Conservation (phyloP, 2,329 filamentous ascomycete genomes). For the Leptographium lundbergii region DNA sequence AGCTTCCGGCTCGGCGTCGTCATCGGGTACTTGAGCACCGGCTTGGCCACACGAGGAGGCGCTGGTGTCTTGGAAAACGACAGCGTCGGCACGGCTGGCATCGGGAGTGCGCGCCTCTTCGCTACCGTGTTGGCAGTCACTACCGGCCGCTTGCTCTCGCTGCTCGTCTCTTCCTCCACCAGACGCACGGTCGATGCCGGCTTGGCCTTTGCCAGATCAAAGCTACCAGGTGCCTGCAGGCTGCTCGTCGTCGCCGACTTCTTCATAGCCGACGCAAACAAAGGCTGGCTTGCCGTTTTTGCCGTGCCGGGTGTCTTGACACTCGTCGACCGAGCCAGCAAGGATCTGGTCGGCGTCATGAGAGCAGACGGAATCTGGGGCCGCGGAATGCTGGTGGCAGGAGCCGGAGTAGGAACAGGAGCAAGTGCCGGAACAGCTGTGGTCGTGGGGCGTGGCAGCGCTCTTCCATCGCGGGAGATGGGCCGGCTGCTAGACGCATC, state of each 20-base stretch:
- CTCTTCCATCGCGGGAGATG: constrained; percentile 35
- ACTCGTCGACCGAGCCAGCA: constrained; percentile 47
- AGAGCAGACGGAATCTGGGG: constrained; percentile 42
- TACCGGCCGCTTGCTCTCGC: background rate
- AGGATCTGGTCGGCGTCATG: constrained; percentile 69
- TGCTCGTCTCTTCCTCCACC: background rate
- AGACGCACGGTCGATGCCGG: constrained; percentile 5
- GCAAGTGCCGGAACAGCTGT: constrained; percentile 8
- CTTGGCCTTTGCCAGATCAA: constrained; percentile 20
- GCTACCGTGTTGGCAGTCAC: constrained; percentile 8
- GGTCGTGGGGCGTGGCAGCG: constrained; percentile 26
- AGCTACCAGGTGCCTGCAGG: constrained; percentile 19
- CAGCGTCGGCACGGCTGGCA: constrained; percentile 20
- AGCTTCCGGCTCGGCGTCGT: constrained; percentile 57
- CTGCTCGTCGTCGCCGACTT: constrained; percentile 42
- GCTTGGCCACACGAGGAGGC: constrained; percentile 33
- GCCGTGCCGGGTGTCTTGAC: constrained; percentile 35
- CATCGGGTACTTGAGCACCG: constrained; percentile 37
- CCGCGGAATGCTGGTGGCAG: constrained; percentile 15
- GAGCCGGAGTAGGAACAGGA: background rate
- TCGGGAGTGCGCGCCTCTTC: constrained; percentile 35
- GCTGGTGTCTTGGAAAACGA: constrained; percentile 32
- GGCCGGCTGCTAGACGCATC: constrained; percentile 57
- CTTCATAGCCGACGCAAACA: constrained; percentile 24
- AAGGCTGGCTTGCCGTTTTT: constrained; percentile 26